These are phyloP conservation scores for Diaporthe longicolla DNA, from an alignment of 2,329 filamentous ascomycete species.

Conservation along the genomic window DNA sequence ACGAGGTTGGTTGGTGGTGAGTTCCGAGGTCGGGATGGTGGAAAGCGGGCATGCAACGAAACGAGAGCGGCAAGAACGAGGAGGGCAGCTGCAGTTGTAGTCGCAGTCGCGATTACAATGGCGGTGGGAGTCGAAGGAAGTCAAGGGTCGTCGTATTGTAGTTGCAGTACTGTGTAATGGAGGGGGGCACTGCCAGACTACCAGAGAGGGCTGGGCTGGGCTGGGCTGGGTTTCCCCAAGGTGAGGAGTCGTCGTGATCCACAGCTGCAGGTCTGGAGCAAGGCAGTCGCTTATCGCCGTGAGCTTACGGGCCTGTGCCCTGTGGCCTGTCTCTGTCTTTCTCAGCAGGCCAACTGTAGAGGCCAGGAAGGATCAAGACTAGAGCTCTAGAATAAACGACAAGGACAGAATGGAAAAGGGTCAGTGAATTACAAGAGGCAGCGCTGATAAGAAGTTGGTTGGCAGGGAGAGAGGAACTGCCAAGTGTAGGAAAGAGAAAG, in stretches of 20 bases:
- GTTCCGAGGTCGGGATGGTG: not conserved
- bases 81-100: not conserved
- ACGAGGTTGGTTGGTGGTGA: not conserved
- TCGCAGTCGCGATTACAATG: not conserved
- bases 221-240: slow-evolving; percentile 14
- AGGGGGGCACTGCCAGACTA: not conserved
- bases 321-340: not conserved
- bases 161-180: not conserved
- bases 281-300: slow-evolving; percentile 21
- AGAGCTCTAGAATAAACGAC: slow-evolving; percentile 2
- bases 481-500: not conserved
- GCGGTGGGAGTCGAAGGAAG: not conserved
- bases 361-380: not conserved
- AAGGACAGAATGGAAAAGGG: not conserved
- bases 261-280: slow-evolving; percentile 10
- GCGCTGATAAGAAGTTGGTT: not conserved
- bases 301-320: slow-evolving; percentile 11
- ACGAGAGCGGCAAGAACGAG: not conserved
- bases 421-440: not conserved
- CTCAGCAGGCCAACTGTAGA: slow-evolving; percentile 7
- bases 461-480: not conserved
- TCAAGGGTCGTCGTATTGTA: not conserved
- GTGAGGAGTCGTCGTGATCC: slow-evolving; percentile 30
- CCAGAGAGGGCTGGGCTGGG: not conserved
- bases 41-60: not conserved